Evolutionary conservation across 1,284 basidiomycete species (phyloP).

Genomic region (Vanrija sp.): DNA sequence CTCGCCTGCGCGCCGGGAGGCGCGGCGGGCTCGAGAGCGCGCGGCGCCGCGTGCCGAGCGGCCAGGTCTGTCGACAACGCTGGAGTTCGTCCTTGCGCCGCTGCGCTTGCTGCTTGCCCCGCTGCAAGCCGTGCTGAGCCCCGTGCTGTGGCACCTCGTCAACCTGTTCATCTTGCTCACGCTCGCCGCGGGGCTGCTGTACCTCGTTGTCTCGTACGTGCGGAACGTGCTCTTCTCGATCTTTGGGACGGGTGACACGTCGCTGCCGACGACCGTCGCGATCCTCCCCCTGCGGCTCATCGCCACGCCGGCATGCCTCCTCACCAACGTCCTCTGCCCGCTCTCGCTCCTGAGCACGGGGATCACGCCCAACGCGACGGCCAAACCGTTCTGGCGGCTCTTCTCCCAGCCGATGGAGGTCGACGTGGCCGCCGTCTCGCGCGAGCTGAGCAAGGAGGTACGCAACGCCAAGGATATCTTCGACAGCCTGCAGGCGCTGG

Average conservation of each 20-base stretch:
- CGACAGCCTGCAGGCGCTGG: conserved; percentile 35
- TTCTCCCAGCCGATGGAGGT: conserved; percentile 1
- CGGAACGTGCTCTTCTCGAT: conserved; percentile 7
- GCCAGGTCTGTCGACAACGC: conserved; percentile 11
- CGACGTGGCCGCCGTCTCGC: conserved; percentile 32
- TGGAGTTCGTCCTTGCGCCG: conserved; percentile 17
- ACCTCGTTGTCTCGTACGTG: conserved; percentile 4
- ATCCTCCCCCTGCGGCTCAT: conserved; percentile 22
- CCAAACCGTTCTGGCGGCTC: conserved; percentile 27
- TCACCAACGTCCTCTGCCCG: conserved; percentile 27
- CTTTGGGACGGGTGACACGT: background rate
- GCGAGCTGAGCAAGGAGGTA: conserved; percentile 32
- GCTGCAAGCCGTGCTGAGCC: conserved; percentile 15
- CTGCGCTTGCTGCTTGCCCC: conserved; percentile 24
- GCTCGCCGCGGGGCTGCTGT: conserved; percentile 8
- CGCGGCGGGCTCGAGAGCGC: background rate
- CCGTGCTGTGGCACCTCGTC: conserved; percentile 22
- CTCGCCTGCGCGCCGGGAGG: background rate
- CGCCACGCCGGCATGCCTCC: conserved; percentile 34
- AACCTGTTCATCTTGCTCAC: conserved; percentile 20
- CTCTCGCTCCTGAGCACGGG: conserved; percentile 15
- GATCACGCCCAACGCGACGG: conserved; percentile 7
- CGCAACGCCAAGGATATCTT: conserved; percentile 40
- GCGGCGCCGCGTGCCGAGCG: background rate
- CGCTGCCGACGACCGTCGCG: conserved; percentile 2